phyloP scores from a whole-genome alignment of 176 grass and related monocot genomes.

The Cymbopogon citratus region DNA sequence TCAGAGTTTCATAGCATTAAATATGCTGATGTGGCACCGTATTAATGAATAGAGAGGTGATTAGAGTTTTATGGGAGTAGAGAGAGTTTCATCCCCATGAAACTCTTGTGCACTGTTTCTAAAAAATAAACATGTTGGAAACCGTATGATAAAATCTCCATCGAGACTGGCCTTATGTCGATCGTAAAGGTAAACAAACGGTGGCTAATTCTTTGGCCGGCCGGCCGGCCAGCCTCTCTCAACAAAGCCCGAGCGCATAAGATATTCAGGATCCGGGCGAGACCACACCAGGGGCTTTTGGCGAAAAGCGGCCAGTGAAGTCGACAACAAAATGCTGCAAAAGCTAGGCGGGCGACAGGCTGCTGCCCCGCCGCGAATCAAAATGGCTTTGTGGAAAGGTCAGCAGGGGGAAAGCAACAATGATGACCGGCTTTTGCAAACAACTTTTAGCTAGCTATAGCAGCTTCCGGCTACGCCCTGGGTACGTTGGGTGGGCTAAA shows the following conservation, averaged over 20 bases:
- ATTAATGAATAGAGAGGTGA: too few species aligned
- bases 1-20: too few species aligned
- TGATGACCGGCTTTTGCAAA: slow-evolving; percentile 28
- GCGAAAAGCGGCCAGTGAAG: slow-evolving; percentile 21
- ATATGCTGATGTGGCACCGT: too few species aligned
- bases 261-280: slow-evolving; percentile 48
- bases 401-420: slow-evolving; percentile 33
- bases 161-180: too few species aligned
- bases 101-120: too few species aligned
- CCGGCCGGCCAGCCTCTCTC: too few species aligned
- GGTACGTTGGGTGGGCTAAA: not conserved
- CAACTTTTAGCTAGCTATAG: slow-evolving; percentile 18
- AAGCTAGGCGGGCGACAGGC: slow-evolving; percentile 4
- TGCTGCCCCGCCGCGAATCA: slow-evolving; percentile 27
- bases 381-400: slow-evolving; percentile 47
- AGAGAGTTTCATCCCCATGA: too few species aligned
- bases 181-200: too few species aligned
- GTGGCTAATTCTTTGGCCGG: too few species aligned
- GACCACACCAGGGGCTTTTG: slow-evolving; percentile 35
- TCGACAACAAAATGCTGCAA: slow-evolving; percentile 34
- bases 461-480: not conserved
- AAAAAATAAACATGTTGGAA: too few species aligned
- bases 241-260: slow-evolving; percentile 27
- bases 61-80: too few species aligned
- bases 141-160: too few species aligned